A percentile compares a stretch with the other conserved stretches of the same genome.
Evolutionary conservation across 768 basidiomycete species (phyloP).

Genomic region (Leccinum disarticulatum): DNA sequence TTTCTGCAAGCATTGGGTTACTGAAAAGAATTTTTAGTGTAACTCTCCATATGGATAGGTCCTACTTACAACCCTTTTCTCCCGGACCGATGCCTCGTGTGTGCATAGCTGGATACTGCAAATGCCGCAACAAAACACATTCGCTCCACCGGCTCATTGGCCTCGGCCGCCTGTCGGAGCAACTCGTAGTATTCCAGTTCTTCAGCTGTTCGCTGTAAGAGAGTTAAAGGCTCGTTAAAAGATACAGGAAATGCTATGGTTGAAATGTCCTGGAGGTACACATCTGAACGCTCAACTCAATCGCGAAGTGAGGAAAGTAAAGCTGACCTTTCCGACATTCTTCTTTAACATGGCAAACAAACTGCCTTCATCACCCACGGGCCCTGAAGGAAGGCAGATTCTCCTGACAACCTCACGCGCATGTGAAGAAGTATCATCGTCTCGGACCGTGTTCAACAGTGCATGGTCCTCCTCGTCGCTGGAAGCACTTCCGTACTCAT

Average conservation of each 20-base stretch:
- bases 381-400: conserved; percentile 56
- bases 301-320: not conserved
- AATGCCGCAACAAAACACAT: conserved; percentile 82
- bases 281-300: not conserved
- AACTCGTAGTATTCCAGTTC: conserved; percentile 78
- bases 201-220: conserved; percentile 80
- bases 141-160: conserved; percentile 60
- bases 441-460: not conserved
- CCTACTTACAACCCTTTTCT: conserved; percentile 82
- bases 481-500: conserved; percentile 41
- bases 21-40: conserved; percentile 39
- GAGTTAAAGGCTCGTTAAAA: conserved; percentile 85
- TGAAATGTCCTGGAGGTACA: conserved; percentile 62
- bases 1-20: conserved; percentile 87
- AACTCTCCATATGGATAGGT: conserved; percentile 3
- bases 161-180: conserved; percentile 60
- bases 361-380: conserved; percentile 75
- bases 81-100: conserved; percentile 75
- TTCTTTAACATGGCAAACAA: conserved; percentile 82
- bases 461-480: conserved; percentile 46
- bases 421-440: conserved; percentile 7
- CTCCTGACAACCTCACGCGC: conserved; percentile 44
- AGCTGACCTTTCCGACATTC: conserved; percentile 78
- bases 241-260: conserved; percentile 83
- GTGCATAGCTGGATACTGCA: conserved; percentile 81